phyloP scores from a whole-genome alignment of 2,329 filamentous ascomycete species.

The Pseudopithomyces chartarum region DNA sequence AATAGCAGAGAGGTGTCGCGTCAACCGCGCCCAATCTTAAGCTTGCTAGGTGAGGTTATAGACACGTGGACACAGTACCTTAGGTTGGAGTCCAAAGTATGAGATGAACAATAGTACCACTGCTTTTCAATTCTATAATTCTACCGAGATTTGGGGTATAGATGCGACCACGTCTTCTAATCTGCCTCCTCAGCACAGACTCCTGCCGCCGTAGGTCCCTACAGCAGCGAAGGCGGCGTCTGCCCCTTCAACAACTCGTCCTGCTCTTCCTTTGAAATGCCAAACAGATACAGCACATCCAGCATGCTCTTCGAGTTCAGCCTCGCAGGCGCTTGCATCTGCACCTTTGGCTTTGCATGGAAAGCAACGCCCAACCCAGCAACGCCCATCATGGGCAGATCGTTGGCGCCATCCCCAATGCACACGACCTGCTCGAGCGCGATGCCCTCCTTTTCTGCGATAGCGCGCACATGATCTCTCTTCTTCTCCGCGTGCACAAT shows the following conservation, averaged over 20 bases:
- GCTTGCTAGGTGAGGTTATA: no score
- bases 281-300: slow-evolving; percentile 76
- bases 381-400: slow-evolving; percentile 76
- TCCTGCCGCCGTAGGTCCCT: no score
- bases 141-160: no score
- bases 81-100: no score
- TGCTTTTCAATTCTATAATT: no score
- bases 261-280: slow-evolving; percentile 68
- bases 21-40: no score
- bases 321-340: slow-evolving; percentile 74
- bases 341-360: slow-evolving; percentile 82
- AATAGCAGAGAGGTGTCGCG: no score
- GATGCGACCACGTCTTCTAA: no score
- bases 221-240: no score
- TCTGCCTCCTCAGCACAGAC: no score
- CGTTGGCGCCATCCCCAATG: slow-evolving; percentile 82
- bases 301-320: slow-evolving; percentile 73
- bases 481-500: slow-evolving; percentile 82
- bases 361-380: slow-evolving; percentile 81
- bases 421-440: slow-evolving; percentile 70
- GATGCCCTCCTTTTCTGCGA: slow-evolving; percentile 70
- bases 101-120: no score
- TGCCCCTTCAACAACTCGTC: not conserved
- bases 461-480: slow-evolving; percentile 70
- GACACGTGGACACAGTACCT: no score